A percentile compares a stretch with the other conserved stretches of the same genome.
Evolutionary conservation across 345 rosid species (phyloP).

Genomic region (Iberis pinnata): DNA sequence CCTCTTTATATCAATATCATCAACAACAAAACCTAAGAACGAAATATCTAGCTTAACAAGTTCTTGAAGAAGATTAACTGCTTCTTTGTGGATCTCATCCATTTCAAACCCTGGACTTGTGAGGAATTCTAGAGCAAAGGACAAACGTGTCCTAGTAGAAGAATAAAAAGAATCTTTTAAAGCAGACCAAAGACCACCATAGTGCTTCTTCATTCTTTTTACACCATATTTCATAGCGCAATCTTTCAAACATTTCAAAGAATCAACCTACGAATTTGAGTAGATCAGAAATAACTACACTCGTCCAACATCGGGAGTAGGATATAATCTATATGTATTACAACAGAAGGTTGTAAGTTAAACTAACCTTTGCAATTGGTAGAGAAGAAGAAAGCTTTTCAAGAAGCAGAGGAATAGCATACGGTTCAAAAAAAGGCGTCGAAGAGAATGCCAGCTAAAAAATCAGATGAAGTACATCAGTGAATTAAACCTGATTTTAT

Average conservation of each 20-base stretch:
- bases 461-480: constrained; percentile 18
- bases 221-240: constrained; percentile 62
- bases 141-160: constrained; percentile 39
- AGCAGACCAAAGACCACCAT: constrained; percentile 56
- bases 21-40: constrained; percentile 44
- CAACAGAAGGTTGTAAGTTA: background rate
- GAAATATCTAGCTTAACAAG: constrained; percentile 49
- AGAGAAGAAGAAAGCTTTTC: constrained; percentile 90
- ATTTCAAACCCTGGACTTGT: constrained; percentile 36
- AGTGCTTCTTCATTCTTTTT: constrained; percentile 56
- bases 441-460: constrained; percentile 68
- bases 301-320: constrained; percentile 10
- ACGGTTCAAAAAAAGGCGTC: constrained; percentile 87
- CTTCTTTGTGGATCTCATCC: constrained; percentile 52
- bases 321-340: constrained; percentile 1
- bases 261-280: constrained; percentile 57
- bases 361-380: constrained; percentile 67
- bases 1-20: constrained; percentile 50
- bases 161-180: constrained; percentile 51
- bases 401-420: constrained; percentile 72
- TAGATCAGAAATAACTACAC: constrained; percentile 14
- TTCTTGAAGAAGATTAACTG: constrained; percentile 48
- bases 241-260: constrained; percentile 62
- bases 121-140: constrained; percentile 42
- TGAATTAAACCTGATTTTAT: background rate